Evolutionary conservation across 176 grass and related monocot genomes (phyloP).

Genomic region (Paspalum notatum): DNA sequence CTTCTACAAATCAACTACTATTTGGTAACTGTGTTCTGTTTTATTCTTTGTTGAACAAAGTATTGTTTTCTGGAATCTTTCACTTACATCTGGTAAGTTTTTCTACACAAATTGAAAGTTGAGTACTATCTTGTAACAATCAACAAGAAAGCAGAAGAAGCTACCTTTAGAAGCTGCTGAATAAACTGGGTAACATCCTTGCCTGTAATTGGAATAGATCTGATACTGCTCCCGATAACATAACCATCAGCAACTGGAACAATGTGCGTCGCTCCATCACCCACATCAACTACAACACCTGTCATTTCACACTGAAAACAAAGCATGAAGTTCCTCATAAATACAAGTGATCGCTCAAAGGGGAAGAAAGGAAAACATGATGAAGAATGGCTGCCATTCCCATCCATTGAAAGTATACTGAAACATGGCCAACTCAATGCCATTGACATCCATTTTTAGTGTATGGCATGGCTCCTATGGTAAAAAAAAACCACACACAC

Average conservation of each 20-base stretch:
- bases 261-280: slow-evolving; percentile 94
- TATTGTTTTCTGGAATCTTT: not conserved
- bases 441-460: not conserved
- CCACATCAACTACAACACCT: slow-evolving; percentile 97
- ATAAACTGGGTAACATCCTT: slow-evolving; percentile 97
- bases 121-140: not conserved
- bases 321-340: slow-evolving; percentile 54
- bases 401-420: not conserved
- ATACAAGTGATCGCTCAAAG: slow-evolving; percentile 29
- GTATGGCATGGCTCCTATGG: not conserved
- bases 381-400: not conserved
- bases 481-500: not conserved
- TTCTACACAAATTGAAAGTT: not conserved
- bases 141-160: slow-evolving; percentile 22
- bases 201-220: slow-evolving; percentile 95
- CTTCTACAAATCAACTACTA: not conserved
- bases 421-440: not conserved
- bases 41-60: not conserved
- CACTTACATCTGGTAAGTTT: not conserved
- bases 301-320: slow-evolving; percentile 99
- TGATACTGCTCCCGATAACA: slow-evolving; percentile 96
- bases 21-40: not conserved
- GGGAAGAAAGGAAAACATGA: slow-evolving; percentile 1
- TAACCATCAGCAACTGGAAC: slow-evolving; percentile 99
- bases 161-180: slow-evolving; percentile 97